A percentile compares a stretch with the other conserved stretches of the same genome.
phyloP scores from a whole-genome alignment of 2,329 filamentous ascomycete genomes.

The Scedosporium minutisporum region DNA sequence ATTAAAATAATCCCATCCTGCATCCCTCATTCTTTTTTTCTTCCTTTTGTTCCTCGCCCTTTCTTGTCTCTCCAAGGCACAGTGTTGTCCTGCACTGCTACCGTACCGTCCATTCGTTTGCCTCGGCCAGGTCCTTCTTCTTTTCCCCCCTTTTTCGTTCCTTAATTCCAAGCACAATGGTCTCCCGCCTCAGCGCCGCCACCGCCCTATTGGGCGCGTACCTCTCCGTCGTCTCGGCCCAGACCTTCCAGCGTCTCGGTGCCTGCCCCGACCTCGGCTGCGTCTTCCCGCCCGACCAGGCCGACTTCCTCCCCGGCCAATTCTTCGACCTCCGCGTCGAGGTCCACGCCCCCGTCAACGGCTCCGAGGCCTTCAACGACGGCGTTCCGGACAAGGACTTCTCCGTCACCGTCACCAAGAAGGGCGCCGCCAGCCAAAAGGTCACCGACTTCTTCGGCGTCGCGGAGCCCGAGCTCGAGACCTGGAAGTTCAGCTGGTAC shows the following conservation, averaged over 20 bases:
- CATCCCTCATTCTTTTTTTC: neutral
- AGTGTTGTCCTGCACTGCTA: neutral
- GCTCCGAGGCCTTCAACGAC: conserved; percentile 64
- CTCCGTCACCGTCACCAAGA: conserved; percentile 63
- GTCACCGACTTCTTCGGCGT: conserved; percentile 61
- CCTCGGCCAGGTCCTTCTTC: neutral
- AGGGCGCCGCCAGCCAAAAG: conserved; percentile 40
- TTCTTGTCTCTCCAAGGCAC: neutral
- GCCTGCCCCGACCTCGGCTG: conserved; percentile 50
- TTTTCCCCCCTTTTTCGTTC: neutral
- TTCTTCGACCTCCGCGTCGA: conserved; percentile 78
- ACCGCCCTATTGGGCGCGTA: conserved; percentile 16
- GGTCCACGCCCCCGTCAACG: conserved; percentile 72
- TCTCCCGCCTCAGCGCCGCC: conserved; percentile 26
- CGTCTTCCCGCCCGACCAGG: conserved; percentile 52
- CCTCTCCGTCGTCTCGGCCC: conserved; percentile 34
- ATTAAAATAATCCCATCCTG: neutral
- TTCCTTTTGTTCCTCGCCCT: neutral
- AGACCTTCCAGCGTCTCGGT: conserved; percentile 51
- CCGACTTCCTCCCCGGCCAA: conserved; percentile 76
- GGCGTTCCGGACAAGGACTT: conserved; percentile 65
- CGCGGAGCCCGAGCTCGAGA: conserved; percentile 63
- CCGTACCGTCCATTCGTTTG: neutral
- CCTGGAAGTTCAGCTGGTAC: conserved; percentile 76
- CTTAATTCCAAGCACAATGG: conserved; percentile 14